Evolutionary conservation across 108 stramenopile genomes (phyloP), one percentile per base, ranked within the genome.

Genomic region (Ochromonas danica): DNA sequence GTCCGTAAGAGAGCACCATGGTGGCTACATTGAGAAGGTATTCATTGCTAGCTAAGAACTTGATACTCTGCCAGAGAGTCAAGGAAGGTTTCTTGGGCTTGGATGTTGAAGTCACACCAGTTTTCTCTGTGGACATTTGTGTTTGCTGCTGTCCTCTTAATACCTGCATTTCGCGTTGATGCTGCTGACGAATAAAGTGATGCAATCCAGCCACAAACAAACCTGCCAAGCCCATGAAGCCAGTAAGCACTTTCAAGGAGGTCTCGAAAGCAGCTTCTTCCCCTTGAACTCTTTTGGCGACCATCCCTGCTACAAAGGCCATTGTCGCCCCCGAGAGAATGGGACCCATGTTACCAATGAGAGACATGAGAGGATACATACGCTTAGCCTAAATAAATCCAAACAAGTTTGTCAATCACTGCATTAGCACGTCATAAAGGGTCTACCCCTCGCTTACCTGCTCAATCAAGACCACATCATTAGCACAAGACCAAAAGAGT

Each of bases 401-500:
- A 51, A 51, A 51, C 6, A 51, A 6, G 22, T 6, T 51, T 51
- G 6, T 51, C 6, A 14, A 6, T 14, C 6, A 14, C 22, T 51
- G 6, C 22, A 51, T 51, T 51, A 51, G 6, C 22, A 51, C 22
- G 45, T 51, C 22, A 22, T 14, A 51, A 51, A 51, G 6, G 22
- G 45, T 14, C n/a, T n/a, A n/a, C n/a, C n/a, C n/a, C 79, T 93
- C 92, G 27, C 14, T 14, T 51, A 94, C 94, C 83, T 97, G 94
- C 22, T 89, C 84, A 62, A 97, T 91, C 0, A 89, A 80, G 1
- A 95, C 93, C 42, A 94, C 92, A 80, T 95, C 93, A 84, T 97
- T 97, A 77, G 96, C 96, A 85, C 91, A 95, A 71, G 94, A 94
- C 96, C 96, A 97, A 88, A 97, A 97, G 39, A 97, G 84, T 28